Base-by-base conservation (phyloP, 1,139 yeast genomes). In the Geotrichum fermentans region DNA sequence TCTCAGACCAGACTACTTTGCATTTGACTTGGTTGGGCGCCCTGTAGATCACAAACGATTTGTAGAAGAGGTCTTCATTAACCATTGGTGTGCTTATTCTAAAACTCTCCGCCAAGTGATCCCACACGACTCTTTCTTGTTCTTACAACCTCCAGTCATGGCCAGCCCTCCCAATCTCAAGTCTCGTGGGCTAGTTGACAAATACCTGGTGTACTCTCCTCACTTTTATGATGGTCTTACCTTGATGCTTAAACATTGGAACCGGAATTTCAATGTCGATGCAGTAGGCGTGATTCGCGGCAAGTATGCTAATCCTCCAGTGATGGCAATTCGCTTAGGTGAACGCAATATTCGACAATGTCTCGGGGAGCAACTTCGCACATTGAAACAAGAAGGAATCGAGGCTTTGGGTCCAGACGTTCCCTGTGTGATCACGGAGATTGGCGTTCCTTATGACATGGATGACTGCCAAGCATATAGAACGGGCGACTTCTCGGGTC, bases 381-480 rank as follows among this genome's bases (percentile, higher is more conserved):
- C 77, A 52, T 75, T 90, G 69, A 77, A 74, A 52, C 63, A 65
- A 24, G 97, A 90, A 62, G 80, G 88, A 13, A 49, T 55, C 7
- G 57, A 57, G 21, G 56, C 61, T 3, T 55, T 71, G 6, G 72
- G 72, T 26, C 17, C 54, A 4, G 51, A 58, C 13, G 58, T 68
- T 10, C 72, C 74, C 0, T 77, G 84, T 6, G 69, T 90, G 37
- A 80, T 92, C 73, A 81, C 95, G 0, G 98, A 90, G 66, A 89
- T 92, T n/a, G 98, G 98, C 2, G 86, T 90, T 82, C 97, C 98
- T 2, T 88, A 82, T 65, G 96, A 92, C 65, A 85, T 90, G 95
- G 92, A 90, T 63, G 74, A 77, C 52, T 85, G 84, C 59, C 70
- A 69, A 41, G 86, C 96, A 0, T 89, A 78, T 61, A 62, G 64